Conservation (phyloP, 148 eudicot species). For the Cornus florida region DNA sequence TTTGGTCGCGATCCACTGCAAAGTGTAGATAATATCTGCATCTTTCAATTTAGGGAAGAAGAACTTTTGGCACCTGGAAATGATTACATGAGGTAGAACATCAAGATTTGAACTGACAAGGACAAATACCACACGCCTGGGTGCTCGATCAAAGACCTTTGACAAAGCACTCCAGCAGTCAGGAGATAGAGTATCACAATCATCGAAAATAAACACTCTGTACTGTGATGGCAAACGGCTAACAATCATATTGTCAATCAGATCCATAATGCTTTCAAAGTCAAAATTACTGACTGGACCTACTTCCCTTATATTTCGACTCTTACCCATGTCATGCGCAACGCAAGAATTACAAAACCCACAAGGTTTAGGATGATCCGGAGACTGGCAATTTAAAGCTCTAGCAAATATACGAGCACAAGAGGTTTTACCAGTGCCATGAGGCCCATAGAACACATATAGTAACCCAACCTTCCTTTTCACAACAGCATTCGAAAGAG, state of each 20-base stretch:
- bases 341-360: conserved; percentile 76
- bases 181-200: conserved; percentile 67
- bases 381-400: conserved; percentile 83
- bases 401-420: conserved; percentile 90
- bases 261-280: conserved; percentile 61
- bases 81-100: conserved; percentile 80
- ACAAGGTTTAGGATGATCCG: conserved; percentile 80
- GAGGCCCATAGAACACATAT: conserved; percentile 90
- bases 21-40: conserved; percentile 76
- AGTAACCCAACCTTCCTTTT: conserved; percentile 77
- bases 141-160: conserved; percentile 84
- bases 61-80: conserved; percentile 96
- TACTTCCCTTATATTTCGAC: conserved; percentile 69
- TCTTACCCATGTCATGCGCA: conserved; percentile 79
- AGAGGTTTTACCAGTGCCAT: conserved; percentile 92
- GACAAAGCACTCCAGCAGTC: conserved; percentile 84
- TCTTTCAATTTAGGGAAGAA: conserved; percentile 94
- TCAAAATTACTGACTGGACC: conserved; percentile 71
- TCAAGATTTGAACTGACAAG: conserved; percentile 86
- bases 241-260: conserved; percentile 54
- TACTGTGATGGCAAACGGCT: conserved; percentile 57
- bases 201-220: conserved; percentile 73
- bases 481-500: conserved; percentile 78
- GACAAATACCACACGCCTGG: conserved; percentile 80
- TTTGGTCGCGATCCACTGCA: conserved; percentile 85